phyloP scores from a whole-genome alignment of 1,139 yeast genomes.

The Kodamaea fungicola region DNA sequence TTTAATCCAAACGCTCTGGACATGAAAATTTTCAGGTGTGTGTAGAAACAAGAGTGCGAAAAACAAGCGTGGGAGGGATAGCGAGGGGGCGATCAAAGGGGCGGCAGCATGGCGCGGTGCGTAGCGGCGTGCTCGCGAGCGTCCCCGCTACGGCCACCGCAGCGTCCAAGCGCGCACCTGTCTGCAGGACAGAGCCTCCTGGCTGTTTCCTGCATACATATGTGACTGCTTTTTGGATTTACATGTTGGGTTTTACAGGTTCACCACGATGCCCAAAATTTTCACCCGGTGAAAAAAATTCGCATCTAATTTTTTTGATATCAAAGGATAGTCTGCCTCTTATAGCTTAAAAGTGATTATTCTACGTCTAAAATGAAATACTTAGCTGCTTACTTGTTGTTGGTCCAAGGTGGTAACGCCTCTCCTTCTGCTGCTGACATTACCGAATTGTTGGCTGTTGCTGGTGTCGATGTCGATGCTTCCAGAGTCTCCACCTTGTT shows the following conservation, averaged over 20 bases:
- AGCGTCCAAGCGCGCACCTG: background rate
- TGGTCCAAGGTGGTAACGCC: conserved; percentile 82
- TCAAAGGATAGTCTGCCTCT: conserved; percentile 59
- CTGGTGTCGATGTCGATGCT: conserved; percentile 76
- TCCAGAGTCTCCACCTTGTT: conserved; percentile 66
- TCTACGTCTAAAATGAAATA: conserved; percentile 64
- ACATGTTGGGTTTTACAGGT: background rate
- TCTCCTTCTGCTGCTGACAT: conserved; percentile 74
- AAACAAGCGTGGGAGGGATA: background rate
- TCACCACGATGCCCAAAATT: conserved; percentile 1
- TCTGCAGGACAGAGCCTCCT: conserved; percentile 1
- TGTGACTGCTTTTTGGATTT: conserved; percentile 7
- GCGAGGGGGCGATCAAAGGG: background rate
- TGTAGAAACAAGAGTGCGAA: conserved; percentile 1
- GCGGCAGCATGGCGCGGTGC: background rate
- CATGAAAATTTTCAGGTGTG: conserved; percentile 4
- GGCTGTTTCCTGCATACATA: background rate
- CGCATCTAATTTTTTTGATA: conserved; percentile 9
- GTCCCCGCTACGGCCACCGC: background rate
- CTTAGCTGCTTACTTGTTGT: conserved; percentile 87
- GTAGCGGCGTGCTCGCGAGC: background rate
- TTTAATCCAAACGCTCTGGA: background rate
- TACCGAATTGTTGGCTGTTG: conserved; percentile 68
- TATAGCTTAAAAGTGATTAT: conserved; percentile 58
- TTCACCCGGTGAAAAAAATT: conserved; percentile 1